A percentile compares a stretch with the other conserved stretches of the same genome.
phyloP scores from a whole-genome alignment of 2,329 filamentous ascomycete species.

The Penicillium sp. region DNA sequence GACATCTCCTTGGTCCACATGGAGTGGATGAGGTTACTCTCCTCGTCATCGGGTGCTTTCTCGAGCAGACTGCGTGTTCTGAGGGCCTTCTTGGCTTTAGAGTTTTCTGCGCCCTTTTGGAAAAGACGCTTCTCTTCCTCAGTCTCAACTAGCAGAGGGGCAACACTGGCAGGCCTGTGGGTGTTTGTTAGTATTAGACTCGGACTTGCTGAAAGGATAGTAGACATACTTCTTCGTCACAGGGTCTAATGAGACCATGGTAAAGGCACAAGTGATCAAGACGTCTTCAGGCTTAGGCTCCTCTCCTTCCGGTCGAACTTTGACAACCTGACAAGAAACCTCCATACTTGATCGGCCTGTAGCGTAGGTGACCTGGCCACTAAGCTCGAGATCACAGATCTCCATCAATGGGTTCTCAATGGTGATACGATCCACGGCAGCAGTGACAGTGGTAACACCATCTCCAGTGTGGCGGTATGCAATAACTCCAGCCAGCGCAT shows the following conservation, averaged over 20 bases:
- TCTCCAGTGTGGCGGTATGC: constrained; percentile 73
- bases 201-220: not conserved
- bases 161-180: constrained; percentile 59
- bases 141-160: constrained; percentile 62
- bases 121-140: constrained; percentile 66
- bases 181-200: not conserved
- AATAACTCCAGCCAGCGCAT: constrained; percentile 73
- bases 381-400: constrained; percentile 76
- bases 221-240: constrained; percentile 59
- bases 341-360: constrained; percentile 73
- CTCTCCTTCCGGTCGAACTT: constrained; percentile 62
- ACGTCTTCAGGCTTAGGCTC: constrained; percentile 59
- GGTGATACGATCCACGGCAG: constrained; percentile 63
- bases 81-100: constrained; percentile 65
- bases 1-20: constrained; percentile 70
- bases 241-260: constrained; percentile 74
- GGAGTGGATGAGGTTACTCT: constrained; percentile 69
- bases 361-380: constrained; percentile 68
- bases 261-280: constrained; percentile 71
- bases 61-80: constrained; percentile 62
- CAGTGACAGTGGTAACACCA: constrained; percentile 63
- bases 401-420: constrained; percentile 72
- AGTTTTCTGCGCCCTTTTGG: constrained; percentile 64
- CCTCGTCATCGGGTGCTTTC: constrained; percentile 68
- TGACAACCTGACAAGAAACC: constrained; percentile 71